Evolutionary conservation across 352 stramenopile genomes (phyloP).

Genomic region (Phytophthora palmivora): DNA sequence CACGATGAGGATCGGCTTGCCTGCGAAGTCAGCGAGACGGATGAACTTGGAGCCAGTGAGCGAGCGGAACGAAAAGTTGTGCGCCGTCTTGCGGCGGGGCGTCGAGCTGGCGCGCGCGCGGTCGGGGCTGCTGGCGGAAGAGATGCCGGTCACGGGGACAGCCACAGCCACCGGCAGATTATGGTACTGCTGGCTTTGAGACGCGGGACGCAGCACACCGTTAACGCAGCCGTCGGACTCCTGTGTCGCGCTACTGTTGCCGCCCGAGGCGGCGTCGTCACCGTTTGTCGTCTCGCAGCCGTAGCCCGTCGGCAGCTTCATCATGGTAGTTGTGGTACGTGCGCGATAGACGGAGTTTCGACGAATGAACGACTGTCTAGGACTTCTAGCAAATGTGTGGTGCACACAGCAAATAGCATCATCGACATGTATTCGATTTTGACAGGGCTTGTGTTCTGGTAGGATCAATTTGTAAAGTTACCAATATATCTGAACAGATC

Average conservation of each 20-base stretch:
- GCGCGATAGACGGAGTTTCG: slow-evolving; percentile 13
- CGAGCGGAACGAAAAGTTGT: slow-evolving; percentile 82
- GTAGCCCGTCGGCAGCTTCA: slow-evolving; percentile 47
- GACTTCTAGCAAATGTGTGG: neutral
- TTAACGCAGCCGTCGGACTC: slow-evolving; percentile 31
- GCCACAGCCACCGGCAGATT: slow-evolving; percentile 69
- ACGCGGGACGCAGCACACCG: slow-evolving; percentile 16
- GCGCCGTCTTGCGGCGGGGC: slow-evolving; percentile 59
- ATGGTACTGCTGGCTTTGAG: slow-evolving; percentile 48
- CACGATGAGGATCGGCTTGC: slow-evolving; percentile 74
- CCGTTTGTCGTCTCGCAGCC: slow-evolving; percentile 43
- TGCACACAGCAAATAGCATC: neutral
- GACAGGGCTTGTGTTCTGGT: too few species aligned
- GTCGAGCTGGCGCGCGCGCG: slow-evolving; percentile 27
- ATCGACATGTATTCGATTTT: neutral
- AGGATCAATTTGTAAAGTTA: too few species aligned
- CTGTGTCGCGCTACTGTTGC: slow-evolving; percentile 5
- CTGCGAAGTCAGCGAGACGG: slow-evolving; percentile 68
- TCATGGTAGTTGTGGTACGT: slow-evolving; percentile 29
- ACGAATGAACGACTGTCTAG: slow-evolving; percentile 27
- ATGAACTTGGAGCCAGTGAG: slow-evolving; percentile 68
- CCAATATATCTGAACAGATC: neutral
- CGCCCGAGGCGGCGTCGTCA: slow-evolving; percentile 14
- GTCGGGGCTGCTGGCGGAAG: slow-evolving; percentile 37
- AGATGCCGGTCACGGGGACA: slow-evolving; percentile 40